Percentiles rank a stretch among this genome's conserved stretches.
phyloP scores from a whole-genome alignment of 768 basidiomycete species.

The Phanerochaete sordida region DNA sequence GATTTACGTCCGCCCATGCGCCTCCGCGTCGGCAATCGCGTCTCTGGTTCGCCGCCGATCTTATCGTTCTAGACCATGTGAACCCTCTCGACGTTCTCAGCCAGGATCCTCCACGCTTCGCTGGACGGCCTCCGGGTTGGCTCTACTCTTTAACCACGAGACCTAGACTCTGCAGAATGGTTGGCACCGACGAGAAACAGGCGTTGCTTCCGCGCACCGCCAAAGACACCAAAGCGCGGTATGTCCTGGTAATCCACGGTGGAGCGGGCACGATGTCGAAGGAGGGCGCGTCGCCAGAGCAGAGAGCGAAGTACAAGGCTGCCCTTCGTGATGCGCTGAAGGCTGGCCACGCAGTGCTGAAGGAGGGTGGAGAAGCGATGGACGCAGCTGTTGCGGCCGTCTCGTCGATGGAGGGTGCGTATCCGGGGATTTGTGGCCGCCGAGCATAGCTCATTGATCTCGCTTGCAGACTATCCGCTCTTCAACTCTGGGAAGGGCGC shows the following conservation, averaged over 20 bases:
- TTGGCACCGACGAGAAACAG: conserved; percentile 15
- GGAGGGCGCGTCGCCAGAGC: conserved; percentile 53
- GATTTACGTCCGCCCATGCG: not conserved
- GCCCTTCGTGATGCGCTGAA: conserved; percentile 51
- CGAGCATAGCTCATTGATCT: not conserved
- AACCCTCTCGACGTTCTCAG: not conserved
- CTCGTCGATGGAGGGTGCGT: conserved; percentile 63
- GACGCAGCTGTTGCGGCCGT: conserved; percentile 80
- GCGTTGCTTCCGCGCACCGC: conserved; percentile 7
- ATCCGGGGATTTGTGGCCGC: not conserved
- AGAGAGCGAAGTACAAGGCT: conserved; percentile 53
- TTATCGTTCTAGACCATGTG: conserved; percentile 1
- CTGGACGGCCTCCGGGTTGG: not conserved
- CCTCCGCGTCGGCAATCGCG: not conserved
- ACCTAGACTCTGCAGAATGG: too few species aligned
- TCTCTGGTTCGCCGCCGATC: not conserved
- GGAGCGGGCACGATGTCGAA: conserved; percentile 72
- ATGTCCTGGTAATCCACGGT: conserved; percentile 70
- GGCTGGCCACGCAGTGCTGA: conserved; percentile 62
- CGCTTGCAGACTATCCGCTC: conserved; percentile 59
- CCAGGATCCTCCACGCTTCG: not conserved
- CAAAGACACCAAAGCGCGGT: conserved; percentile 8
- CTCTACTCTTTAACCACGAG: not conserved
- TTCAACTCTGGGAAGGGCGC: conserved; percentile 82
- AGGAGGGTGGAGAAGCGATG: conserved; percentile 73